phyloP scores from a whole-genome alignment of 495 filamentous ascomycete genomes.

The Tuber borchii region DNA sequence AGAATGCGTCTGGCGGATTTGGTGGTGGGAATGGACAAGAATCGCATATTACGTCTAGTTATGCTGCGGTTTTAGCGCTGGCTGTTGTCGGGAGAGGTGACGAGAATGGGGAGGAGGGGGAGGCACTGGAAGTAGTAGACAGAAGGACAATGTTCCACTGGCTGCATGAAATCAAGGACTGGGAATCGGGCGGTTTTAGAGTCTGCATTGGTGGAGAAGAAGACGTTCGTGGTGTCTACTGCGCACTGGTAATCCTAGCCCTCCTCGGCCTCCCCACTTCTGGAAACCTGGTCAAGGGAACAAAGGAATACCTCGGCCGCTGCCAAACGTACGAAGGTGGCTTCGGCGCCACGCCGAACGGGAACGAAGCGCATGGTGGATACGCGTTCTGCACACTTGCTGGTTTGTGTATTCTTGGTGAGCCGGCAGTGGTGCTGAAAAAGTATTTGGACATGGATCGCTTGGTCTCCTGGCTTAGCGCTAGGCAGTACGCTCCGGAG shows the following conservation, averaged over 20 bases:
- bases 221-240: constrained; percentile 92
- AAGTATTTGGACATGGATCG: constrained; percentile 69
- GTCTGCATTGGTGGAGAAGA: constrained; percentile 77
- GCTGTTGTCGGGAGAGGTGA: constrained; percentile 63
- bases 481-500: constrained; percentile 83
- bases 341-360: constrained; percentile 70
- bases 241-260: constrained; percentile 72
- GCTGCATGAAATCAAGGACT: constrained; percentile 75
- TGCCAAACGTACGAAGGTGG: constrained; percentile 95
- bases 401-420: constrained; percentile 72
- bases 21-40: constrained; percentile 87
- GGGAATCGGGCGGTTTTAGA: constrained; percentile 68
- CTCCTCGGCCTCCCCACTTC: constrained; percentile 71
- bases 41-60: constrained; percentile 80
- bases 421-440: constrained; percentile 63
- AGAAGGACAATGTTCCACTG: constrained; percentile 80
- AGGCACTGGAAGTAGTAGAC: constrained; percentile 65
- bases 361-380: constrained; percentile 82
- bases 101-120: constrained; percentile 1
- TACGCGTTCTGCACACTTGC: constrained; percentile 94
- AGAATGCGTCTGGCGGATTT: constrained; percentile 79
- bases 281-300: constrained; percentile 53
- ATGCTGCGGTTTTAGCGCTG: constrained; percentile 72
- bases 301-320: constrained; percentile 70
- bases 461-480: constrained; percentile 78